Conservation (phyloP, 805 yeast genomes). For the Metschnikowia gelsemii region DNA sequence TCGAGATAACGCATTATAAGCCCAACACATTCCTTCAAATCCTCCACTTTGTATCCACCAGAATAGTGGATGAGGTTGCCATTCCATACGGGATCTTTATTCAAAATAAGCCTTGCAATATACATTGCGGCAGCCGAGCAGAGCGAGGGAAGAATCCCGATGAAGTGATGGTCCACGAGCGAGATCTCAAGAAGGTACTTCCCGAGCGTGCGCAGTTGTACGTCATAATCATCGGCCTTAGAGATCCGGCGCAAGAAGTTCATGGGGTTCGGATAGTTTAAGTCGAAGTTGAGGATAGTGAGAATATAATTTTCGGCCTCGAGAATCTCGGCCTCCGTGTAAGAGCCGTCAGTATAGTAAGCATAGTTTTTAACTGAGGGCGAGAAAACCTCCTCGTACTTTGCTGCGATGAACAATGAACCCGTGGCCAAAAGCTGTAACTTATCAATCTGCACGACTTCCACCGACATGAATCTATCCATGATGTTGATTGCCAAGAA, state of each 20-base stretch:
- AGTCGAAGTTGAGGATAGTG: constrained; percentile 67
- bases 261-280: constrained; percentile 87
- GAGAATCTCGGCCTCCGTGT: constrained; percentile 74
- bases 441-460: constrained; percentile 71
- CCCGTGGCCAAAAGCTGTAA: constrained; percentile 86
- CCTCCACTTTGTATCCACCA: constrained; percentile 80
- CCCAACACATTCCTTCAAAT: constrained; percentile 68
- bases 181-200: constrained; percentile 80
- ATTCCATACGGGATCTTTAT: constrained; percentile 70
- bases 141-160: constrained; percentile 71
- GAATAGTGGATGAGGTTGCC: constrained; percentile 86
- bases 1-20: constrained; percentile 74
- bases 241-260: constrained; percentile 85
- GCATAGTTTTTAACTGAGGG: constrained; percentile 86
- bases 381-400: constrained; percentile 86
- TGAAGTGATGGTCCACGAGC: constrained; percentile 70
- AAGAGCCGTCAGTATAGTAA: constrained; percentile 84
- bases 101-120: constrained; percentile 71
- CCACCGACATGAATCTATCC: constrained; percentile 82
- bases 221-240: constrained; percentile 87
- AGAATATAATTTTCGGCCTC: constrained; percentile 80
- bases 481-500: constrained; percentile 78
- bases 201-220: constrained; percentile 78
- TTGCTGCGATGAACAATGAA: constrained; percentile 83
- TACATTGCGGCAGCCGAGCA: constrained; percentile 89